phyloP scores from a whole-genome alignment of 148 eudicot species.

The Pouteria glomerata region DNA sequence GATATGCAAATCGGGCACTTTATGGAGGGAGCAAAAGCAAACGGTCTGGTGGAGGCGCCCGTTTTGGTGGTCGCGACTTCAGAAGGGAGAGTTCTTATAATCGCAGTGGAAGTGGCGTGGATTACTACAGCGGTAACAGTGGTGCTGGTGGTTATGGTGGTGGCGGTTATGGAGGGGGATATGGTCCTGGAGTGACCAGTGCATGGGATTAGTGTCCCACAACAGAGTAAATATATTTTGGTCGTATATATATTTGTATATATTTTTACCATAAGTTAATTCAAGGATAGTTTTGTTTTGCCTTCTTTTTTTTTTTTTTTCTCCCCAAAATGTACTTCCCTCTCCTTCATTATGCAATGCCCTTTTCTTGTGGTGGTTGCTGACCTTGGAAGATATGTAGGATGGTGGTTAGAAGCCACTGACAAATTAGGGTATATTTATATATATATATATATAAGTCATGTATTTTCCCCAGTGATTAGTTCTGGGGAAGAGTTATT shows the following conservation, averaged over 20 bases:
- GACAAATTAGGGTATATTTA: too few relatives aligned
- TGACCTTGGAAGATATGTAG: too few relatives aligned
- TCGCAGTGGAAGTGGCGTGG: conserved; percentile 30
- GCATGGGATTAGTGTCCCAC: conserved; percentile 64
- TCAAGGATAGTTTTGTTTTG: too few relatives aligned
- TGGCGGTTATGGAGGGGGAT: conserved; percentile 28
- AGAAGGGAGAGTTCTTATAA: conserved; percentile 46
- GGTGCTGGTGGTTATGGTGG: conserved; percentile 31
- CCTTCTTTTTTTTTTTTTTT: not conserved
- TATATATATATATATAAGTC: too few relatives aligned
- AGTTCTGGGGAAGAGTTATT: too few relatives aligned
- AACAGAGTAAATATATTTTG: not conserved
- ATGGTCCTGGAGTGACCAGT: conserved; percentile 45
- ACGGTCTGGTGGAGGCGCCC: conserved; percentile 49
- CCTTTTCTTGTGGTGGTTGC: too few relatives aligned
- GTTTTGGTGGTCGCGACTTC: conserved; percentile 68
- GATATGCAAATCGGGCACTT: conserved; percentile 47
- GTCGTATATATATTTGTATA: conserved; percentile 9
- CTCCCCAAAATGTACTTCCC: not conserved
- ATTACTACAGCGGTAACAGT: conserved; percentile 43
- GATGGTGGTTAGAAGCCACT: too few relatives aligned
- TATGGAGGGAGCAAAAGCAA: conserved; percentile 52
- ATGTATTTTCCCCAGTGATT: too few relatives aligned
- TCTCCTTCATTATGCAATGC: too few relatives aligned
- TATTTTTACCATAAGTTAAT: not conserved